phyloP scores from a whole-genome alignment of 352 stramenopile species.

The Globisporangium nodosum region DNA sequence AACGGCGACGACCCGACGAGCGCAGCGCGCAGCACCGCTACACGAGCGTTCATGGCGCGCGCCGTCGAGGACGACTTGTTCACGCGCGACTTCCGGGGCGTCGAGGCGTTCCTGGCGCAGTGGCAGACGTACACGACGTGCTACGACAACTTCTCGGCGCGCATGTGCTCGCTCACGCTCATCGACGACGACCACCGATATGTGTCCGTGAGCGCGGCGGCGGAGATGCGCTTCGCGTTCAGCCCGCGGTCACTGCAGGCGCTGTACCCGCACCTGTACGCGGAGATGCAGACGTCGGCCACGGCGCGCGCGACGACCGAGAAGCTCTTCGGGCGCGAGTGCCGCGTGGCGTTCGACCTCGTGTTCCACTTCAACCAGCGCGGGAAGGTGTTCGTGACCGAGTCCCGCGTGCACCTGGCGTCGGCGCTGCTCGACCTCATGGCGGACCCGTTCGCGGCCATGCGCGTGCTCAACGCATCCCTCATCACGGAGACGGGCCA shows the following conservation, averaged over 20 bases:
- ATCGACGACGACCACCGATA: slow-evolving; percentile 29
- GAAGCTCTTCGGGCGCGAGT: slow-evolving; percentile 24
- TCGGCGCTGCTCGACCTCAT: slow-evolving; percentile 34
- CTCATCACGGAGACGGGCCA: slow-evolving; percentile 31
- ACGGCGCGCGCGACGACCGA: slow-evolving; percentile 16
- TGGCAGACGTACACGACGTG: slow-evolving; percentile 58
- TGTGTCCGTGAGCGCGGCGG: slow-evolving; percentile 29
- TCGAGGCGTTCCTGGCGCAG: slow-evolving; percentile 36
- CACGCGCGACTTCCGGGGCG: slow-evolving; percentile 40
- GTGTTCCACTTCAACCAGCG: slow-evolving; percentile 31
- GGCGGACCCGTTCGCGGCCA: slow-evolving; percentile 23
- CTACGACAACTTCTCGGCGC: slow-evolving; percentile 29
- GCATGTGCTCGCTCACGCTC: slow-evolving; percentile 21
- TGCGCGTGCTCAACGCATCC: slow-evolving; percentile 26
- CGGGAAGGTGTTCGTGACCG: slow-evolving; percentile 21
- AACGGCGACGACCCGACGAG: slow-evolving; percentile 30
- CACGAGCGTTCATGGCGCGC: slow-evolving; percentile 27
- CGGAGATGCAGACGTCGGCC: slow-evolving; percentile 16
- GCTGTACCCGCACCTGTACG: slow-evolving; percentile 42
- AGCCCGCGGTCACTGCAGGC: slow-evolving; percentile 34
- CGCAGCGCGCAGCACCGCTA: slow-evolving; percentile 2
- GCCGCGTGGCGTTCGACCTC: slow-evolving; percentile 23
- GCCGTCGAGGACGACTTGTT: slow-evolving; percentile 29
- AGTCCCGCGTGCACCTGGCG: slow-evolving; percentile 39
- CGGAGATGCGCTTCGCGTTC: slow-evolving; percentile 32